Conservation (phyloP, 768 basidiomycete species). For the Daedaleopsis sinensis region DNA sequence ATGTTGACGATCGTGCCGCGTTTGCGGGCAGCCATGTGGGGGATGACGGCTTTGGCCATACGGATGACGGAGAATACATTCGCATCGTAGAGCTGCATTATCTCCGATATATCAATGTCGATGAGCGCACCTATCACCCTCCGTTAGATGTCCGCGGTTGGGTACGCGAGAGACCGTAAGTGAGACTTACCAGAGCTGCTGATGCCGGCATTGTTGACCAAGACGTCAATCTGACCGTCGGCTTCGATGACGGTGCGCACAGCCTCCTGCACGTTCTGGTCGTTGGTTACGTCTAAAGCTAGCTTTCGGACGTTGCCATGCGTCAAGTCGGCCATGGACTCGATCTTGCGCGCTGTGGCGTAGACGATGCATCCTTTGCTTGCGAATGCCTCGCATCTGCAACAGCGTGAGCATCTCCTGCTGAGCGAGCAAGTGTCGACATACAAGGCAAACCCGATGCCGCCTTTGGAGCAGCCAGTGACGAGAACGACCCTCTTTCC, state of each 20-base stretch:
- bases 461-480: conserved; percentile 60
- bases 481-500: conserved; percentile 54
- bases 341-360: conserved; percentile 69
- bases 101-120: conserved; percentile 60
- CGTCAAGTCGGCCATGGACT: conserved; percentile 60
- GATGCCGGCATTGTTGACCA: conserved; percentile 78
- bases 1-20: conserved; percentile 76
- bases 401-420: neutral
- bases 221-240: conserved; percentile 68
- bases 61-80: conserved; percentile 70
- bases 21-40: conserved; percentile 68
- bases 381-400: conserved; percentile 73
- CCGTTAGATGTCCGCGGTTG: neutral
- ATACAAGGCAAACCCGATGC: conserved; percentile 23
- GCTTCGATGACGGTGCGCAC: conserved; percentile 54
- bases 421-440: neutral
- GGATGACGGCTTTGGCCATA: conserved; percentile 63
- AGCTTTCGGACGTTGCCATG: conserved; percentile 48
- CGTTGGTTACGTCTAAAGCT: conserved; percentile 64
- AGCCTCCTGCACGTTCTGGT: conserved; percentile 53
- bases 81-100: conserved; percentile 61
- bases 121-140: conserved; percentile 43
- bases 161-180: neutral
- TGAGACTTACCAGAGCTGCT: conserved; percentile 39
- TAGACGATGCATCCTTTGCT: conserved; percentile 71